phyloP scores from a whole-genome alignment of 306 rosid species.

The Glycine soja region DNA sequence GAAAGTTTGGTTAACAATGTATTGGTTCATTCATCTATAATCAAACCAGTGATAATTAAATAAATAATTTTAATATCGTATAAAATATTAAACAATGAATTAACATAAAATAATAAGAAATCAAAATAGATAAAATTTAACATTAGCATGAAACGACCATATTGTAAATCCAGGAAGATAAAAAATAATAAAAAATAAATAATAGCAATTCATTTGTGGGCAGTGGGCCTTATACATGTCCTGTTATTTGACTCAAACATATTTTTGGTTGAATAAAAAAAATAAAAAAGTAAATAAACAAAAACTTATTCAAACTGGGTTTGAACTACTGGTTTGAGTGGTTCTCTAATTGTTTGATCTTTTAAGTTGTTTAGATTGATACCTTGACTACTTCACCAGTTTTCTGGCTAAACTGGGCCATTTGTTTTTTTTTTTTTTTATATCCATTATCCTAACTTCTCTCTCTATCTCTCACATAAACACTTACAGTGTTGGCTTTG shows the following conservation, averaged over 20 bases:
- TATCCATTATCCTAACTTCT: conserved; percentile 41
- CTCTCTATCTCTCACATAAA: conserved; percentile 1
- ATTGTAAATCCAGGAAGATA: conserved; percentile 2
- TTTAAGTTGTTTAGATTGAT: not conserved
- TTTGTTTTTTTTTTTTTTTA: not conserved
- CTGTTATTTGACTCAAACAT: not conserved
- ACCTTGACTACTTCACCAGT: not conserved
- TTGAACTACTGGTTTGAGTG: not conserved
- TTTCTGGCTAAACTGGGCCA: not conserved
- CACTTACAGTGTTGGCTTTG: conserved; percentile 71
- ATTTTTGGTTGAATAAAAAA: conserved; percentile 20
- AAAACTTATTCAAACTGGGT: not conserved
- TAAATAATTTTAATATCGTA: not conserved
- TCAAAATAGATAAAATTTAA: not conserved
- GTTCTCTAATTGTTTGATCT: not conserved
- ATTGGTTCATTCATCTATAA: not conserved
- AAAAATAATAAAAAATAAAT: conserved; percentile 12
- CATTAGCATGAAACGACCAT: not conserved
- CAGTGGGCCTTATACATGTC: not conserved
- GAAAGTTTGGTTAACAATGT: not conserved
- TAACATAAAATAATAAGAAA: not conserved
- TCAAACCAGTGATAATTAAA: not conserved
- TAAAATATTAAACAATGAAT: not conserved
- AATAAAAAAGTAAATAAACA: not conserved
- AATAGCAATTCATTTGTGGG: not conserved